Base-by-base conservation (phyloP, 257 asterid genomes). In the Nicotiana sylvestris region DNA sequence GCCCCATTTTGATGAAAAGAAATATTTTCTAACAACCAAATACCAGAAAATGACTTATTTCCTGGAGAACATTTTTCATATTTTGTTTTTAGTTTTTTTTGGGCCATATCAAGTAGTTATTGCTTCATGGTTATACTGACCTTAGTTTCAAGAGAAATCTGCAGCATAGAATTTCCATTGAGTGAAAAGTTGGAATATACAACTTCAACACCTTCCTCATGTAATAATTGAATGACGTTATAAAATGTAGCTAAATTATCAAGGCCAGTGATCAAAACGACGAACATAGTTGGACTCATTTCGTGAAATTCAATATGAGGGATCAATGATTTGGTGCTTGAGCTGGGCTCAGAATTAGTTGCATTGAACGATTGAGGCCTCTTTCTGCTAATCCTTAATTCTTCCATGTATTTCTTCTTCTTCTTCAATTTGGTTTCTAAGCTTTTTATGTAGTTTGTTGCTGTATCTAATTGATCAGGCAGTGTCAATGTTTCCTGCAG, bases 391-490 rank as follows among this genome's bases (percentile, higher is more conserved):
- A 56, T 61, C 49, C 82, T 43, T 30, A 86, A 57, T n/a, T 78
- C 33, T 37, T 90, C 89, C 81, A 86, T 84, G 83, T 83, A 76
- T 57, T 74, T 65, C 83, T 81, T 87, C 58, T 55, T 55, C n/a
- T 83, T 62, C 82, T 91, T 90, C 60, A 91, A 6, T 86, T 81
- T 89, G 37, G 1, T 76, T 57, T 81, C 82, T 85, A 79, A 49
- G 66, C 21, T 68, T 64, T 85, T 85, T 33, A 90, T 86, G 85
- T 91, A 76, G 2, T 74, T 81, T 58, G 83, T 86, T 6, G 87
- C 90, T 87, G 87, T 91, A 25, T 87, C 88, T 61, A 91, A 82
- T 83, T 89, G 92, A 58, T 91, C 91, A 0, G 90, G 90, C 56
- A 91, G 68, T 55, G 89, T 27, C 86, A 83, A 77, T 84, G 27